Percentiles rank a stretch among this genome's conserved stretches.
phyloP scores from a whole-genome alignment of 306 rosid species.

The Ammopiptanthus mongolicus region DNA sequence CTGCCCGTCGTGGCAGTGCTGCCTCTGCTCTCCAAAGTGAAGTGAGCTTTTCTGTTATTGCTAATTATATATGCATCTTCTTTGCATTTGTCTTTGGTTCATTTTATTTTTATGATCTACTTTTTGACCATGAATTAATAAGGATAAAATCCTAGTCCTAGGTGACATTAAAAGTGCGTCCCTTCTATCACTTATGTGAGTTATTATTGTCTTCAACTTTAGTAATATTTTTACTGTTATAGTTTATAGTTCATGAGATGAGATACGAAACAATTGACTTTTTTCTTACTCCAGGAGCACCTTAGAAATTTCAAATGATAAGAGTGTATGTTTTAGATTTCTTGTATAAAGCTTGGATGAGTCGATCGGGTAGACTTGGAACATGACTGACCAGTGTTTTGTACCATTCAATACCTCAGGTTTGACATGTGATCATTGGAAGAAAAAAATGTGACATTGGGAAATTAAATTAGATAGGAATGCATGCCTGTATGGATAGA shows the following conservation, averaged over 20 bases:
- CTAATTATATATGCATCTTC: not conserved
- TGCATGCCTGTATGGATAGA: not conserved
- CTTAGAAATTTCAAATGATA: too few species aligned
- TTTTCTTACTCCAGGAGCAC: too few species aligned
- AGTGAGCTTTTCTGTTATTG: not conserved
- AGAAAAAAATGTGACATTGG: not conserved
- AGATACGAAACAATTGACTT: too few species aligned
- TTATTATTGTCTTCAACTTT: too few species aligned
- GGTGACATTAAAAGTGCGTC: too few species aligned
- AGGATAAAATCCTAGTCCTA: not conserved
- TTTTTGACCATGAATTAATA: not conserved
- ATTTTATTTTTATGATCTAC: not conserved
- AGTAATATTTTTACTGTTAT: too few species aligned
- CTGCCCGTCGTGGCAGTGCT: conserved; percentile 23
- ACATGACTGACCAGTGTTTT: not conserved
- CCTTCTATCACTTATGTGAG: too few species aligned
- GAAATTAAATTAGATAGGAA: not conserved
- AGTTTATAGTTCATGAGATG: too few species aligned
- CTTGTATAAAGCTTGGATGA: not conserved
- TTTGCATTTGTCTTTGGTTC: not conserved
- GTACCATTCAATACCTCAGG: too few species aligned
- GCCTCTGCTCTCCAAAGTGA: conserved; percentile 30
- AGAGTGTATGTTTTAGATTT: not conserved
- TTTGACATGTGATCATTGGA: not conserved
- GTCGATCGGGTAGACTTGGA: not conserved